Base-by-base conservation (phyloP, 345 rosid species). In the Linum trigynum region DNA sequence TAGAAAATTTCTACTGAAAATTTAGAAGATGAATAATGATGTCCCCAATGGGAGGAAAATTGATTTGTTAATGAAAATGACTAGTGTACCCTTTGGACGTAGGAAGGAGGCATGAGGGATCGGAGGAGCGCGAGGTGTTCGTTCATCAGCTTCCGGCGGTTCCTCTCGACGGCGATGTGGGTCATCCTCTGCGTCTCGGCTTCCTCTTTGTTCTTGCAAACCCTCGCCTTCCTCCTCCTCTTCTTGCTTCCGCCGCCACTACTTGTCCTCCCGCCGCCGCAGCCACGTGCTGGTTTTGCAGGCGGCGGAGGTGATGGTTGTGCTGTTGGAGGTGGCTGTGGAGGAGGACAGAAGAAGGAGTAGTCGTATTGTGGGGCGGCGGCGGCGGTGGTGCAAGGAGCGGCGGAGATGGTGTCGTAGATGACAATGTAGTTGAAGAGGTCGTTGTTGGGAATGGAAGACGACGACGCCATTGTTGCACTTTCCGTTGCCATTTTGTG, bases 121-220 rank as follows among this genome's bases (percentile, higher is more conserved):
- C 86, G 73, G 65, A 91, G 73, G 71, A 80, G 87, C 62, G 92
- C 77, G 23, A 91, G 86, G 77, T 91, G 89, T 63, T 85, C 89
- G 76, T 87, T 89, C 92, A 89, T 89, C 75, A 78, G 95, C 83
- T 83, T 92, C 62, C 98, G 80, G 14, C 98, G 72, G 53, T 92
- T 92, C 76, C 98, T 83, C 74, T 89, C 98, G 4, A 89, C 91
- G 15, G 95, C 79, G 81, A 92, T 92, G 84, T 92, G 98, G 63
- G 89, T 84, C 90, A 89, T 89, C 80, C 98, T 76, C 70, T 87
- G 89, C 8, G 81, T 82, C 79, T 91, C 95, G 6, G 98, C 90
- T 74, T 89, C 95, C 75, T 87, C 89, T 76, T 78, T 84, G 76
- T 85, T 89, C 78, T 89, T 91, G 57, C 95, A 84, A 62, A 73